These are phyloP conservation scores for Cyathus striatus DNA, from an alignment of 768 basidiomycete species.

Conservation along the genomic window DNA sequence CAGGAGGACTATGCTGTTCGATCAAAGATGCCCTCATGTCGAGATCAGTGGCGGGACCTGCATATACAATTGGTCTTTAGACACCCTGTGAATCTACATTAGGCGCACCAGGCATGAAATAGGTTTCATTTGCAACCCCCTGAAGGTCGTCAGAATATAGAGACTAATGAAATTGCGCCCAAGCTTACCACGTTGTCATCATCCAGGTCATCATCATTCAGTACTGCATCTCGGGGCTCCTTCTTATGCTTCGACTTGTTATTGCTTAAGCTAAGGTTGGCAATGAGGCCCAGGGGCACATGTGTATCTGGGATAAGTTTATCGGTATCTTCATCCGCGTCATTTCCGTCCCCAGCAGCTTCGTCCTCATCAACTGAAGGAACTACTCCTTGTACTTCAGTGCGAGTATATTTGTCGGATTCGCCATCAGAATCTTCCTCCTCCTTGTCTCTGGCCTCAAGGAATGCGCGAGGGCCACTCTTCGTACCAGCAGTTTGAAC, in stretches of 20 bases:
- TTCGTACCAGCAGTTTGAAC: conserved; percentile 44
- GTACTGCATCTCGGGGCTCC: conserved; percentile 26
- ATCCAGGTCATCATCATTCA: conserved; percentile 40
- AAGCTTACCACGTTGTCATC: conserved; percentile 60
- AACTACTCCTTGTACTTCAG: conserved; percentile 12
- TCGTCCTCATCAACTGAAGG: conserved; percentile 16
- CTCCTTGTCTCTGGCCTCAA: conserved; percentile 28
- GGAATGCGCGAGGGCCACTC: conserved; percentile 39
- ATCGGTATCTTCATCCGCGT: conserved; percentile 35
- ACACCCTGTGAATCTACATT: not conserved
- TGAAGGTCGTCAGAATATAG: conserved; percentile 18
- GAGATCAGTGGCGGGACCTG: conserved; percentile 71
- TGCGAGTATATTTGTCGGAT: conserved; percentile 20
- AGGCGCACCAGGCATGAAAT: conserved; percentile 68
- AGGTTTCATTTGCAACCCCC: conserved; percentile 79
- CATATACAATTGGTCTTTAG: not conserved
- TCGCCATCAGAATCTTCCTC: conserved; percentile 41
- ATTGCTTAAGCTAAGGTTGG: conserved; percentile 62
- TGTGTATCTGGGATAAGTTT: conserved; percentile 61
- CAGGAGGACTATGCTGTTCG: conserved; percentile 75
- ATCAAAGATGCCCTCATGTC: conserved; percentile 65
- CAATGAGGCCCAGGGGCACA: conserved; percentile 73
- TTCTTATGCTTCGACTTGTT: conserved; percentile 36
- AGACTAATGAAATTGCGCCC: not conserved
- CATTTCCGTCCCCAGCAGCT: conserved; percentile 27